These are phyloP conservation scores for Exophiala mesophila DNA, from an alignment of 2,329 filamentous ascomycete species.

Conservation along the genomic window DNA sequence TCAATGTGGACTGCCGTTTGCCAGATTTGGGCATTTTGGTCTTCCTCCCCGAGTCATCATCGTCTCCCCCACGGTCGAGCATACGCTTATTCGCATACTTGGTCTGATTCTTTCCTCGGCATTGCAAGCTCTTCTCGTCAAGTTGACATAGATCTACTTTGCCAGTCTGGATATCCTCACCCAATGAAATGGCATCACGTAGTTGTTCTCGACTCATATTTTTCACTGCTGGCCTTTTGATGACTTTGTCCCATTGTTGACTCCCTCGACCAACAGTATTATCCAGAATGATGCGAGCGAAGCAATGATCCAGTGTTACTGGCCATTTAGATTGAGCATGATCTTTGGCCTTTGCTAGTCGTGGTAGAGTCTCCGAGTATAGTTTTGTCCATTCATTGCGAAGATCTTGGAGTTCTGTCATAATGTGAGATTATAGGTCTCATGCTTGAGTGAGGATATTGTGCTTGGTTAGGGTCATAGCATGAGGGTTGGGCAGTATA, in stretches of 20 bases:
- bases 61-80: background rate
- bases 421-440: no score
- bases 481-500: no score
- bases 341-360: conserved; percentile 22
- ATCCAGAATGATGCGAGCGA: conserved; percentile 35
- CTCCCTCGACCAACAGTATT: conserved; percentile 33
- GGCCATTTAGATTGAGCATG: conserved; percentile 38
- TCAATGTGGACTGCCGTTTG: conserved; percentile 17
- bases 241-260: conserved; percentile 40
- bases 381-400: conserved; percentile 24
- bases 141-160: conserved; percentile 36
- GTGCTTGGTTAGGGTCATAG: no score
- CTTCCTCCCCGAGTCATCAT: background rate
- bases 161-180: conserved; percentile 35
- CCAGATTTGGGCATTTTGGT: background rate
- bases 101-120: conserved; percentile 34
- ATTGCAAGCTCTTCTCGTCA: conserved; percentile 36
- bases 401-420: conserved; percentile 14
- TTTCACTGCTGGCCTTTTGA: conserved; percentile 40
- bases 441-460: no score
- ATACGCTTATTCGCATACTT: conserved; percentile 14
- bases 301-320: conserved; percentile 30
- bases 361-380: conserved; percentile 26
- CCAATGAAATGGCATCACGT: conserved; percentile 35
- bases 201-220: conserved; percentile 41